phyloP scores from a whole-genome alignment of 192 early-diverging fungal species.

The Jimgerdemannia flammicorona region DNA sequence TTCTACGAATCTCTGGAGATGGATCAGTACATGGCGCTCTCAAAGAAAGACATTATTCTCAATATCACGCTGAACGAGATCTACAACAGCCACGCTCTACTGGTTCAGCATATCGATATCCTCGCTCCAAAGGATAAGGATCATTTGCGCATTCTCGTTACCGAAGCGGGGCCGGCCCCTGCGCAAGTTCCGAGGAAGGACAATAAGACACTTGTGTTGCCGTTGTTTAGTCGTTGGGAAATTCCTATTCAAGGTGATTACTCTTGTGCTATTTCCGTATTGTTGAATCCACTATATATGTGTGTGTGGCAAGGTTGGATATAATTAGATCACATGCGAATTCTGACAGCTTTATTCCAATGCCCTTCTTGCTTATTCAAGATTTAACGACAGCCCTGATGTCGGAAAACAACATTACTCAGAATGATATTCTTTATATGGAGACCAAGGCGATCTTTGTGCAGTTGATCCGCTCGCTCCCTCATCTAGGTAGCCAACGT shows the following conservation, averaged over 20 bases:
- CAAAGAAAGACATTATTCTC: constrained; percentile 86
- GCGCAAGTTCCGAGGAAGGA: constrained; percentile 76
- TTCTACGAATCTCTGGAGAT: constrained; percentile 97
- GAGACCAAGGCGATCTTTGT: constrained; percentile 94
- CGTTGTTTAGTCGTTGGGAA: constrained; percentile 83
- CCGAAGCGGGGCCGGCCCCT: constrained; percentile 72
- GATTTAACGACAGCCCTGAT: constrained; percentile 60
- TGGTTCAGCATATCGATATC: constrained; percentile 78
- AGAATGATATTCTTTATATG: constrained; percentile 92
- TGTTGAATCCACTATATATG: constrained; percentile 4
- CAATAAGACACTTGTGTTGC: constrained; percentile 68
- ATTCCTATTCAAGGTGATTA: constrained; percentile 66
- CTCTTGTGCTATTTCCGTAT: constrained; percentile 18
- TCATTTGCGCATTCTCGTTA: constrained; percentile 74
- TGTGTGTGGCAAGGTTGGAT: neutral
- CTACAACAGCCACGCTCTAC: constrained; percentile 84
- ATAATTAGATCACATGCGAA: too few relatives aligned
- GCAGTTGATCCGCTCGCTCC: constrained; percentile 88
- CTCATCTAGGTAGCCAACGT: constrained; percentile 52
- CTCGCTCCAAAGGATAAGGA: constrained; percentile 78
- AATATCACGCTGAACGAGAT: constrained; percentile 94
- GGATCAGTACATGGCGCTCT: constrained; percentile 96
- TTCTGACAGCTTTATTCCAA: too few relatives aligned
- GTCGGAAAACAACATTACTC: constrained; percentile 87
- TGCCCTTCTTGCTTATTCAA: constrained; percentile 1